Conservation (phyloP, 345 rosid genomes). For the Salix koriyanagi region DNA sequence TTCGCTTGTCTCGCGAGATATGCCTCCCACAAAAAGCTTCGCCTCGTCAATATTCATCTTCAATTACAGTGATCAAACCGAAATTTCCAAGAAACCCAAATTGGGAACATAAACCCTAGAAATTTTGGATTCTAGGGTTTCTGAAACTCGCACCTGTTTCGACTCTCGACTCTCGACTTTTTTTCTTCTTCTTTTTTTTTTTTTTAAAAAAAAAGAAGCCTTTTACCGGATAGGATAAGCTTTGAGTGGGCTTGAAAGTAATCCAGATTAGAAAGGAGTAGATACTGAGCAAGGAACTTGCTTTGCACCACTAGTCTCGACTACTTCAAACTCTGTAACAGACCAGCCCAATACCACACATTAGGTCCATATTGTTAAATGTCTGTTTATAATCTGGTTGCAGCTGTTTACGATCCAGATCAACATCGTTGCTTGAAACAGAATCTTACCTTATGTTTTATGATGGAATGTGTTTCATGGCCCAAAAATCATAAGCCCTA, state of each 20-base stretch:
- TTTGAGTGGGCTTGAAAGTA: not conserved
- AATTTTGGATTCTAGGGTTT: conserved; percentile 12
- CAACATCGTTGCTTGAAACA: too few species aligned
- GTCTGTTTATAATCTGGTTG: too few species aligned
- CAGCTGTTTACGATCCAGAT: too few species aligned
- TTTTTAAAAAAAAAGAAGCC: not conserved
- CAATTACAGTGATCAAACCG: not conserved
- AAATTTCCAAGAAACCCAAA: conserved; percentile 12
- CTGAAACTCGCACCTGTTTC: not conserved
- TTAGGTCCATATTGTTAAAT: too few species aligned
- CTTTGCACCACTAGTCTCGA: not conserved
- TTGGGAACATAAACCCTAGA: conserved; percentile 23
- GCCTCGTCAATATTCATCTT: conserved; percentile 46
- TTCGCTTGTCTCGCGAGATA: conserved; percentile 57
- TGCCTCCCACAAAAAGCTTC: conserved; percentile 73
- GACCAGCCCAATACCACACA: not conserved
- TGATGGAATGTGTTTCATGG: too few species aligned
- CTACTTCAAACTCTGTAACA: not conserved
- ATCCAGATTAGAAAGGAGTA: not conserved
- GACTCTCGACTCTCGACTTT: not conserved
- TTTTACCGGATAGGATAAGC: not conserved
- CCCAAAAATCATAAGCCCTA: not conserved
- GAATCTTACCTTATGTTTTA: too few species aligned
- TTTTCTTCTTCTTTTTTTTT: not conserved
- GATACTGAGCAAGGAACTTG: not conserved